phyloP scores from a whole-genome alignment of 805 yeast genomes.

The Pichia deserticola region DNA sequence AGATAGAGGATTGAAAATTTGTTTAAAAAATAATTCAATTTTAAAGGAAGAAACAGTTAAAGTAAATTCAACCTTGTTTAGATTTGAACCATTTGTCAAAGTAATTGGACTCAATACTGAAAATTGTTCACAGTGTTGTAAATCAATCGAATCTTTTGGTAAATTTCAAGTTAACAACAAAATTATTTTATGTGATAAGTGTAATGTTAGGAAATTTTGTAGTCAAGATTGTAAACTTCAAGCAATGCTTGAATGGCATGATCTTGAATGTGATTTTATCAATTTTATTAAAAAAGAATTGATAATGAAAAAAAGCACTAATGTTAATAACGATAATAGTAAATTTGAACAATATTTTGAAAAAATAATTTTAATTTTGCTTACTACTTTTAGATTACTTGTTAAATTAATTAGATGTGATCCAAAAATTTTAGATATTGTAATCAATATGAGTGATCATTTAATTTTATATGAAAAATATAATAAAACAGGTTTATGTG shows the following conservation, averaged over 20 bases:
- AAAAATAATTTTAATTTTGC: neutral
- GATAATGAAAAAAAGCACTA: neutral
- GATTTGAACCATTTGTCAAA: constrained; percentile 7
- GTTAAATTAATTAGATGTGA: neutral
- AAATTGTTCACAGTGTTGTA: constrained; percentile 9
- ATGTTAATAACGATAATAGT: neutral
- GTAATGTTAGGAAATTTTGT: constrained; percentile 4
- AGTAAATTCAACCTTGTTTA: constrained; percentile 3
- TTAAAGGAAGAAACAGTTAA: neutral
- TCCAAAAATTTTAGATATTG: neutral
- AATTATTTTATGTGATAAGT: neutral
- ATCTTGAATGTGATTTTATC: constrained; percentile 8
- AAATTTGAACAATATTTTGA: neutral
- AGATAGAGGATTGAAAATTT: constrained; percentile 7
- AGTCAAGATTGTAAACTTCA: constrained; percentile 2
- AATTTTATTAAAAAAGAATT: neutral
- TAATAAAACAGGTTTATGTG: neutral
- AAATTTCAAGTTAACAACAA: neutral
- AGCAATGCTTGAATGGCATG: constrained; percentile 6
- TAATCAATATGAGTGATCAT: constrained; percentile 17
- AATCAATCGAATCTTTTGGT: neutral
- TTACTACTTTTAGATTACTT: constrained; percentile 4
- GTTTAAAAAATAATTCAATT: neutral
- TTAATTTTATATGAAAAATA: constrained; percentile 10
- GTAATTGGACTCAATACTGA: constrained; percentile 2